These are phyloP conservation scores for Asterochloris sp. DNA, from an alignment of 139 green algal genomes.

Conservation along the genomic window DNA sequence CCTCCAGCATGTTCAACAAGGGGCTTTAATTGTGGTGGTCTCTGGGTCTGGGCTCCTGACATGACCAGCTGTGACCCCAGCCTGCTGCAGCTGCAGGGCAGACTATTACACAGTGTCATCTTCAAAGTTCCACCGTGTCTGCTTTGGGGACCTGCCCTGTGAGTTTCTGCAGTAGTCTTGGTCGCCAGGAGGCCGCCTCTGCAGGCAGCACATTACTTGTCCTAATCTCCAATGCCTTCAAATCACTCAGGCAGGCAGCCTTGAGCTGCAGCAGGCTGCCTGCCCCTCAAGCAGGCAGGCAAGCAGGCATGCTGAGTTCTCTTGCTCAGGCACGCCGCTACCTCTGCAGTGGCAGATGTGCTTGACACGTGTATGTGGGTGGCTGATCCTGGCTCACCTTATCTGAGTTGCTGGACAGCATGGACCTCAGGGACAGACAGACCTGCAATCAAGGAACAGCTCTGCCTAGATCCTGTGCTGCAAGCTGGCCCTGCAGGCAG, in stretches of 20 bases:
- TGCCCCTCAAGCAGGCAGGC: not conserved
- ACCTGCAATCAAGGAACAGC: too few species aligned
- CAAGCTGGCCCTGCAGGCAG: too few species aligned
- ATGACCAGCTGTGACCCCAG: too few species aligned
- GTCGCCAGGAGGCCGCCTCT: conserved; percentile 59
- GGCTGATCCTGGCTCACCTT: conserved; percentile 32
- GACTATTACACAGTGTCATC: conserved; percentile 57
- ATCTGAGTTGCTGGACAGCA: conserved; percentile 81
- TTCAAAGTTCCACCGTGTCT: conserved; percentile 71
- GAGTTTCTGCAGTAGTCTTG: conserved; percentile 64
- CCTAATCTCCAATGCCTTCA: not conserved
- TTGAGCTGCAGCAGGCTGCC: too few species aligned
- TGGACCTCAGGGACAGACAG: conserved; percentile 68
- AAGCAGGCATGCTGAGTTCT: not conserved
- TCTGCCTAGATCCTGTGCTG: too few species aligned
- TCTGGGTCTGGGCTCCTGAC: too few species aligned
- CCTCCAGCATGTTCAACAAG: too few species aligned
- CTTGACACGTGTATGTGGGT: too few species aligned
- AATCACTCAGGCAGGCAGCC: too few species aligned
- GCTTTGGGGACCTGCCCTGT: conserved; percentile 56
- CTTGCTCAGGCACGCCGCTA: not conserved
- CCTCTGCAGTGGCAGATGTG: not conserved
- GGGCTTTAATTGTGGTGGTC: too few species aligned
- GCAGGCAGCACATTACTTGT: conserved; percentile 4
- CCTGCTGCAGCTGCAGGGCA: too few species aligned